phyloP scores from a whole-genome alignment of 257 asterid species.

The Asclepias syriaca region DNA sequence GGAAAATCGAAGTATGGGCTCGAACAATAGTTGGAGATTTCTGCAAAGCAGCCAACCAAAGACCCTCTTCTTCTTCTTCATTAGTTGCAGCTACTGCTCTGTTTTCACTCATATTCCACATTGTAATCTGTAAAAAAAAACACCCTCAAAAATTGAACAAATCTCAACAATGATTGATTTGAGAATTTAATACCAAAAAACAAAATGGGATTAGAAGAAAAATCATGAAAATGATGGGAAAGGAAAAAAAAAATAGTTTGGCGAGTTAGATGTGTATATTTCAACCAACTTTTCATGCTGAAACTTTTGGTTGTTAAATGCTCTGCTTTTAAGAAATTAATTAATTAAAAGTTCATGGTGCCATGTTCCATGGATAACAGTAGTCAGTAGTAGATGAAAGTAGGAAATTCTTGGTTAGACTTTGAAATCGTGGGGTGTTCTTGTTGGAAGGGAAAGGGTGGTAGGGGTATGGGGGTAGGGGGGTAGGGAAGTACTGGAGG shows the following conservation, averaged over 20 bases:
- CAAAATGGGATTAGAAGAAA: slow-evolving; percentile 18
- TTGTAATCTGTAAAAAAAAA: background rate
- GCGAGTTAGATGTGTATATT: slow-evolving; percentile 37
- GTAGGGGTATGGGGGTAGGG: background rate
- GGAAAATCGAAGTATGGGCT: slow-evolving; percentile 49
- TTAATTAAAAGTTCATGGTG: slow-evolving; percentile 8
- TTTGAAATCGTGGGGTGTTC: background rate
- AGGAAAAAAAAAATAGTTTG: background rate
- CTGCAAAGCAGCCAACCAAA: slow-evolving; percentile 57
- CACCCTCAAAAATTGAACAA: background rate
- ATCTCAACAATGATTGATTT: background rate
- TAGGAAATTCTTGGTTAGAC: slow-evolving; percentile 23
- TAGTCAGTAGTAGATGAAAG: slow-evolving; percentile 12
- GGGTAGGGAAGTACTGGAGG: background rate
- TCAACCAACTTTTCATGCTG: slow-evolving; percentile 52
- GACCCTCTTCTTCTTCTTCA: slow-evolving; percentile 61
- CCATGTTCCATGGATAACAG: background rate
- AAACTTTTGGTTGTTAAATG: slow-evolving; percentile 17
- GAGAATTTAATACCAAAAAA: slow-evolving; percentile 18
- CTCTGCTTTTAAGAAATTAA: background rate
- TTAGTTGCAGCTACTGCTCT: slow-evolving; percentile 5
- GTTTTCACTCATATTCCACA: slow-evolving; percentile 26
- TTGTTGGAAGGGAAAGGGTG: background rate
- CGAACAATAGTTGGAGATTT: slow-evolving; percentile 65
- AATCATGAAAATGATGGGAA: slow-evolving; percentile 1